Evolutionary conservation across 106 monocot genomes (phyloP), one percentile per base, ranked within the genome.

Genomic region (Apostasia shenzhenica): DNA sequence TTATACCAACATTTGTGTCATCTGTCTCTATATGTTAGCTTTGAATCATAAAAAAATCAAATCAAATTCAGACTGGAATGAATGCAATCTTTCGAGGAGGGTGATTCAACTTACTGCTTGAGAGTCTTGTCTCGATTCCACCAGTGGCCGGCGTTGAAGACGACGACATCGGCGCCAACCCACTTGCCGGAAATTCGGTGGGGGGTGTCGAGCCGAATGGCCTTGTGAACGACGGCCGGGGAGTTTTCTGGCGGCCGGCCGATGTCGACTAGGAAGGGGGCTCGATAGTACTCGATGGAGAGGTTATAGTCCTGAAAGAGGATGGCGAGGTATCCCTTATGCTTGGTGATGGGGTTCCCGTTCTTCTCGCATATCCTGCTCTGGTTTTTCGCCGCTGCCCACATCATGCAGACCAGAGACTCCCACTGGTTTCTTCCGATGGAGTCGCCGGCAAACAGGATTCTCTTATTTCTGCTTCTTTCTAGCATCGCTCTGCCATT

Each of bases 371-470:
- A 94, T 54, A 94, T 61, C 9, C 47, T 41, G 11, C 81, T 90
- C 56, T 68, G 43, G 78, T 87, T 85, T 6, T 6, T 2, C 0
- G 75, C 67, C 2, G 38, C 66, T 7, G 9, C 55, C 1, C 85
- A 72, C 2, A 92, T 80, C 81, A 92, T 92, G 79, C 97, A 99
- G 2, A 99, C 38, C 14, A 99, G 59, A 0, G 97, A 99, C 67
- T 99, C 97, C 97, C 97, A 99, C 52, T 99, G 97, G 67, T 99
- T 99, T 56, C 97, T 57, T 2, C 97, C 97, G 8, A 99, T 87
- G 2, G 97, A 99, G 38, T 99, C 97, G 0, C 97, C 97, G 1
- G 75, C 92, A 49, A 92, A 90, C 0, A 82, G 74, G 7, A 99
- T 92, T 37, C 86, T 81, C 61, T 70, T 71, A 79, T 99, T 87